These are phyloP conservation scores for Rhizodiscina lignyota DNA, from an alignment of 495 filamentous ascomycete genomes.

Conservation along the genomic window DNA sequence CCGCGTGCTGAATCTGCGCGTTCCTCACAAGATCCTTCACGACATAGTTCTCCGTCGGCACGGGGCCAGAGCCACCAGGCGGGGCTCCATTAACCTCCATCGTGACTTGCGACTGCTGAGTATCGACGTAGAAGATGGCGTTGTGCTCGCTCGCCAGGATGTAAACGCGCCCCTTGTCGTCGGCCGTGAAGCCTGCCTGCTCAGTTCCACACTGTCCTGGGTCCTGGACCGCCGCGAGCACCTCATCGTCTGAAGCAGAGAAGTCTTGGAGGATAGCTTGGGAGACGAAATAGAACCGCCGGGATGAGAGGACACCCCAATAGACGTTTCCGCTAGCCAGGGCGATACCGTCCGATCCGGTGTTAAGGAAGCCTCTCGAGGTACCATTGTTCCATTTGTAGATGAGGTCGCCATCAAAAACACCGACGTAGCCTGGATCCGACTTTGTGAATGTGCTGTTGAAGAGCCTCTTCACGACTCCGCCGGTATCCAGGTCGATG, in stretches of 20 bases:
- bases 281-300: slow-evolving; percentile 14
- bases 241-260: slow-evolving; percentile 8
- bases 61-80: slow-evolving; percentile 7
- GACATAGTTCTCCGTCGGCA: slow-evolving; percentile 12
- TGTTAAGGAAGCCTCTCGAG: slow-evolving; percentile 7
- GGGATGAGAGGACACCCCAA: slow-evolving; percentile 13
- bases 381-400: slow-evolving; percentile 19
- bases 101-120: slow-evolving; percentile 8
- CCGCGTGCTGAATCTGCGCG: slow-evolving; percentile 17
- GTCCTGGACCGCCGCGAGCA: slow-evolving; percentile 10
- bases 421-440: slow-evolving; percentile 13
- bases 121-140: slow-evolving; percentile 16
- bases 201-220: slow-evolving; percentile 12
- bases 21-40: slow-evolving; percentile 14
- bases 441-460: slow-evolving; percentile 11
- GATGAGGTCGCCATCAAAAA: slow-evolving; percentile 12
- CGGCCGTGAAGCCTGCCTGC: slow-evolving; percentile 16
- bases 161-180: slow-evolving; percentile 13
- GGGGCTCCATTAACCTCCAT: slow-evolving; percentile 11
- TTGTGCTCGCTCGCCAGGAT: slow-evolving; percentile 15
- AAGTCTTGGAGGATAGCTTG: slow-evolving; percentile 9
- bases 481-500: slow-evolving; percentile 12
- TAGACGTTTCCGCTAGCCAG: slow-evolving; percentile 15
- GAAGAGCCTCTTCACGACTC: slow-evolving; percentile 10
- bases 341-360: slow-evolving; percentile 14